Percentiles rank a stretch among this genome's conserved stretches.
Conservation (phyloP, 768 basidiomycete genomes). For the Serendipita sp. region DNA sequence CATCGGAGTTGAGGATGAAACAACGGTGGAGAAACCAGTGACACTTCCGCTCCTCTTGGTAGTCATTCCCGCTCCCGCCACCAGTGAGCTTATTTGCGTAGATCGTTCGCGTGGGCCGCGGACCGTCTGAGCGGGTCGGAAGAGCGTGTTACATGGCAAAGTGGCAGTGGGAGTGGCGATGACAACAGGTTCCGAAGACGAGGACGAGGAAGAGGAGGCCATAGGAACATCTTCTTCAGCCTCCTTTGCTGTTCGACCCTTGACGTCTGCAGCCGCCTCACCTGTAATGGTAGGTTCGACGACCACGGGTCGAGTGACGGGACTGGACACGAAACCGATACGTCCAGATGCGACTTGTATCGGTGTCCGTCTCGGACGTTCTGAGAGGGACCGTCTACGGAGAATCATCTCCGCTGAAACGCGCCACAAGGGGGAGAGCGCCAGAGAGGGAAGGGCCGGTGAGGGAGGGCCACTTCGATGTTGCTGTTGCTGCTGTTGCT, state of each 20-base stretch:
- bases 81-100: background rate
- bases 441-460: background rate
- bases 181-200: background rate
- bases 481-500: too few relatives aligned
- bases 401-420: conserved; percentile 6
- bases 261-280: background rate
- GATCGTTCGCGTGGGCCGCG: conserved; percentile 4
- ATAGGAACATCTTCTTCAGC: background rate
- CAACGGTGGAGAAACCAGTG: background rate
- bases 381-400: background rate
- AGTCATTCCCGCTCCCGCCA: background rate
- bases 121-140: background rate
- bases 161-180: background rate
- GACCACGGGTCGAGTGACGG: too few relatives aligned
- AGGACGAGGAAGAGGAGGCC: background rate
- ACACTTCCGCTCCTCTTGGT: background rate
- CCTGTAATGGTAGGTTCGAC: too few relatives aligned
- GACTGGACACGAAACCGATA: too few relatives aligned
- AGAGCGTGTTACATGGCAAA: background rate
- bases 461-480: background rate
- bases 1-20: background rate
- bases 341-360: background rate
- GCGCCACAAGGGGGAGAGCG: background rate
- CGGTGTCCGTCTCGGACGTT: conserved; percentile 1
- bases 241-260: background rate